Percentiles rank a stretch among this genome's conserved stretches.
Evolutionary conservation across 164 flowering plant species (phyloP).

Genomic region (Platanus orientalis): DNA sequence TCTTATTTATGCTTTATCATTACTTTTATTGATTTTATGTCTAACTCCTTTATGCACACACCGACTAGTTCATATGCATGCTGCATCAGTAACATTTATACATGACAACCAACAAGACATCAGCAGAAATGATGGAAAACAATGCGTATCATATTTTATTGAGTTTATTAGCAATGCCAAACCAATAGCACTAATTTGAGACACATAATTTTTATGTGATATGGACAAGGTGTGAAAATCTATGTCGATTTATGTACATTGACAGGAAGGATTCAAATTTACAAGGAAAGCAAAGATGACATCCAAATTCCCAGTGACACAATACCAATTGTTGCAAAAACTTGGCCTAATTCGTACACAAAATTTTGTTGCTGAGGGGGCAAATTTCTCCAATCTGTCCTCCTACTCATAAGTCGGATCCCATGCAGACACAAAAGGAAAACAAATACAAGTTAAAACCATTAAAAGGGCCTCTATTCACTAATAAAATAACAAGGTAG

Average conservation of each 20-base stretch:
- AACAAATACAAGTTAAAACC: no score
- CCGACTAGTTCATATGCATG: no score
- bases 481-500: background rate
- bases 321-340: slow-evolving; percentile 68
- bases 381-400: slow-evolving; percentile 74
- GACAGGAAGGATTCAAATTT: slow-evolving; percentile 10
- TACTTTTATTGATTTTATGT: no score
- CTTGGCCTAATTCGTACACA: slow-evolving; percentile 63
- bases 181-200: background rate
- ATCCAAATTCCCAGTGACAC: slow-evolving; percentile 90
- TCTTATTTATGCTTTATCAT: no score
- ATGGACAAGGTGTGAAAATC: slow-evolving; percentile 5
- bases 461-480: background rate
- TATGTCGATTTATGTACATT: slow-evolving; percentile 27
- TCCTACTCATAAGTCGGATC: slow-evolving; percentile 31
- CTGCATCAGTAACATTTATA: background rate
- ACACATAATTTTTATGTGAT: slow-evolving; percentile 14
- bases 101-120: background rate
- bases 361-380: slow-evolving; percentile 54
- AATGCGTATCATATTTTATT: background rate
- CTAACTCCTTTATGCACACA: no score
- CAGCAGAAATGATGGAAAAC: background rate
- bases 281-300: slow-evolving; percentile 48
- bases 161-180: background rate
- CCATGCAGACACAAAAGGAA: background rate